Percentiles rank a stretch among this genome's conserved stretches.
Evolutionary conservation across 306 rosid species (phyloP).

Genomic region (Fragaria iinumae): DNA sequence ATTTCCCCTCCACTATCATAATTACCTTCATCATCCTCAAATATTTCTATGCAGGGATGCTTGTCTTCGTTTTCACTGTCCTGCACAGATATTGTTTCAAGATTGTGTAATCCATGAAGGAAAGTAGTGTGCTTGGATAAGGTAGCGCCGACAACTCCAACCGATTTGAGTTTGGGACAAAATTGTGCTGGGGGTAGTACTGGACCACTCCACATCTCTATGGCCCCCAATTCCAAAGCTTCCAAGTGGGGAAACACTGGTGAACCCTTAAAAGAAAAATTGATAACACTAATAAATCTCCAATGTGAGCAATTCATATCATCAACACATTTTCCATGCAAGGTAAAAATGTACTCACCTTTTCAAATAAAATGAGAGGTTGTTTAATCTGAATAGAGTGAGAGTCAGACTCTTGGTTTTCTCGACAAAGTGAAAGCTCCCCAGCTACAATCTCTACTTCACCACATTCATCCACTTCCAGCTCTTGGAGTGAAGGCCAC

Average conservation of each 20-base stretch:
- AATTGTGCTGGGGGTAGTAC: neutral
- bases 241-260: neutral
- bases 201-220: neutral
- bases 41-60: neutral
- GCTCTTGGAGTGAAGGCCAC: constrained; percentile 13
- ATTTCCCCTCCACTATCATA: neutral
- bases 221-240: neutral
- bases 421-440: neutral
- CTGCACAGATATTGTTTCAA: too few relatives aligned
- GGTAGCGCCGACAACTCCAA: neutral
- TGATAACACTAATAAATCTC: too few relatives aligned
- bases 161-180: neutral
- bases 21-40: neutral
- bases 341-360: neutral
- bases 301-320: neutral
- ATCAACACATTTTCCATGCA: neutral
- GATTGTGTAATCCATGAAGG: neutral
- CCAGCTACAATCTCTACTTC: neutral
- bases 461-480: neutral
- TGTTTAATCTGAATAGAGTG: neutral
- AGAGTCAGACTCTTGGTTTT: neutral
- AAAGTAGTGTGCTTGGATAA: neutral
- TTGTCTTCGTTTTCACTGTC: neutral
- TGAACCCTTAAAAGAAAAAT: too few relatives aligned
- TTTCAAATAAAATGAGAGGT: neutral